Conservation (phyloP, 2,329 filamentous ascomycete genomes). For the Cercospora citrullina region DNA sequence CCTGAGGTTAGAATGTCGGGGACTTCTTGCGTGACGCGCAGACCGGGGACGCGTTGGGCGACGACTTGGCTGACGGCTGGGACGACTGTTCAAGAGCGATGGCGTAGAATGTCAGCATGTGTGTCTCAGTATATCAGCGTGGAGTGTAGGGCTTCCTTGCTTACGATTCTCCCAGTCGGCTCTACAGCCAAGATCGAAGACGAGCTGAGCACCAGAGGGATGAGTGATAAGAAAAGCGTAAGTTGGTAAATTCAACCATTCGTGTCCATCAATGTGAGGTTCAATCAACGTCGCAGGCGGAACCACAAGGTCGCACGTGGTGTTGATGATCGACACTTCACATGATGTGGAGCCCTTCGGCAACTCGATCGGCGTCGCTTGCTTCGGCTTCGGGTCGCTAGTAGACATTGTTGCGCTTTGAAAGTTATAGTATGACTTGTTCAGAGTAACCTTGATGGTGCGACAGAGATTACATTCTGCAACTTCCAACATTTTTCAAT, state of each 20-base stretch:
- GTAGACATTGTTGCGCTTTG: constrained; percentile 20
- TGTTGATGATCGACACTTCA: constrained; percentile 26
- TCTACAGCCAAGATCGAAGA: constrained; percentile 47
- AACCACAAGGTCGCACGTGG: constrained; percentile 23
- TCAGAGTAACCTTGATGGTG: constrained; percentile 15
- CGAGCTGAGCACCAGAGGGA: constrained; percentile 35
- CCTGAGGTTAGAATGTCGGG: constrained; percentile 40
- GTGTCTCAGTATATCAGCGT: background rate
- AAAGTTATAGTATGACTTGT: background rate
- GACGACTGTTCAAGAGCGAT: constrained; percentile 23
- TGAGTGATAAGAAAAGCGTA: constrained; percentile 24
- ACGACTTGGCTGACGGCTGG: constrained; percentile 22
- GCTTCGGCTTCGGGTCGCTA: constrained; percentile 14
- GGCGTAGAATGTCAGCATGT: background rate
- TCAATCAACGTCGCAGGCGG: constrained; percentile 69
- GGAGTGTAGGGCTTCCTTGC: background rate
- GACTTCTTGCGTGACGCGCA: constrained; percentile 35
- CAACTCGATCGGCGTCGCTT: constrained; percentile 21
- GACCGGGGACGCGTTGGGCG: constrained; percentile 23
- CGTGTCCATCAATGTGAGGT: constrained; percentile 54
- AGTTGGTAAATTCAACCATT: constrained; percentile 26
- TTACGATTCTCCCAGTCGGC: constrained; percentile 45
- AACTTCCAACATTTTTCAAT: background rate
- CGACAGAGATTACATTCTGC: background rate
- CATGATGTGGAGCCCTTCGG: constrained; percentile 22